A percentile compares a stretch with the other conserved stretches of the same genome.
Evolutionary conservation across 106 monocot species (phyloP).

Genomic region (Platanthera guangdongensis): DNA sequence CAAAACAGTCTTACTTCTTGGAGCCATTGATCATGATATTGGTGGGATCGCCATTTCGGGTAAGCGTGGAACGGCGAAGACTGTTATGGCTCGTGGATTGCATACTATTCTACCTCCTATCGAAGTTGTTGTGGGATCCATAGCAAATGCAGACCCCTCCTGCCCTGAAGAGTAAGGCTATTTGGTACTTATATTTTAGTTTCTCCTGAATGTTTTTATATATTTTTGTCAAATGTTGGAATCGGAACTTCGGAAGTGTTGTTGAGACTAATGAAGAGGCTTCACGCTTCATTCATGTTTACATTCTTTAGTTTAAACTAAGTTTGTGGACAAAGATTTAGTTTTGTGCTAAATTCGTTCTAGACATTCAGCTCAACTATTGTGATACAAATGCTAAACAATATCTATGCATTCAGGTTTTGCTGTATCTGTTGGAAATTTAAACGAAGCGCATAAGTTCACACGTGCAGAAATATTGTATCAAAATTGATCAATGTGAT

Average conservation of each 20-base stretch:
- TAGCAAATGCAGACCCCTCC: conserved; percentile 77
- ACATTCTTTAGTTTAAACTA: background rate
- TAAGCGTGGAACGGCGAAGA: conserved; percentile 94
- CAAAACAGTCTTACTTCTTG: conserved; percentile 88
- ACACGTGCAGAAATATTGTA: too few relatives aligned
- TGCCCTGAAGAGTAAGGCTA: conserved; percentile 70
- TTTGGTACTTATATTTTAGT: background rate
- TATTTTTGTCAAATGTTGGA: conserved; percentile 5
- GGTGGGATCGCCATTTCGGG: conserved; percentile 97
- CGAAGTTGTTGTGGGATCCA: conserved; percentile 81
- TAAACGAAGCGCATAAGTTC: too few relatives aligned
- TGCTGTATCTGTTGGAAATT: too few relatives aligned
- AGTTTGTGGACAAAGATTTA: background rate
- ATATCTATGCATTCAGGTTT: background rate
- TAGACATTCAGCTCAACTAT: background rate
- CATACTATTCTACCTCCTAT: conserved; percentile 97
- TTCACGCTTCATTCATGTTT: background rate
- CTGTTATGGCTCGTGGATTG: conserved; percentile 96
- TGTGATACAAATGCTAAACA: background rate
- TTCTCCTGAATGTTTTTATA: background rate
- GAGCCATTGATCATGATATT: conserved; percentile 92
- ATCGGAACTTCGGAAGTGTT: background rate
- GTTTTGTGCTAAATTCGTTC: background rate
- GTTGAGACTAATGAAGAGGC: background rate
- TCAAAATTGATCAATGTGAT: too few relatives aligned